Conservation (phyloP, 306 rosid species). For the Lithocarpus polystachyus region DNA sequence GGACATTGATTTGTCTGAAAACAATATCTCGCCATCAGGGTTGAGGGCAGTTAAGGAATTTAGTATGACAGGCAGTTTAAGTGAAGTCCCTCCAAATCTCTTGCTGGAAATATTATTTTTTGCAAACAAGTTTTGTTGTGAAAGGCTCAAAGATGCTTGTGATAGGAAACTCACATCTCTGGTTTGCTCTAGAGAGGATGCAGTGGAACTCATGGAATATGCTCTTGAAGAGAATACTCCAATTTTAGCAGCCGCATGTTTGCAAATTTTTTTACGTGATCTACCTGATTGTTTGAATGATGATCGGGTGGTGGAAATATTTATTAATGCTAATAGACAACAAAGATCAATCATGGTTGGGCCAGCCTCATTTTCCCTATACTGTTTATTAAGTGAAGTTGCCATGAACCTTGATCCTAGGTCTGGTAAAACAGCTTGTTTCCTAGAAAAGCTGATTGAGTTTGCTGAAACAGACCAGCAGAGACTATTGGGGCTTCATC, state of each 20-base stretch:
- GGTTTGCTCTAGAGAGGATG: slow-evolving; percentile 69
- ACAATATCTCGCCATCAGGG: slow-evolving; percentile 68
- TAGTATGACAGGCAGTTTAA: slow-evolving; percentile 53
- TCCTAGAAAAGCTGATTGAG: slow-evolving; percentile 62
- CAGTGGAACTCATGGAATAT: slow-evolving; percentile 74
- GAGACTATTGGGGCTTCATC: slow-evolving; percentile 66
- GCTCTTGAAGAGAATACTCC: slow-evolving; percentile 69
- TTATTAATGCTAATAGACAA: slow-evolving; percentile 55
- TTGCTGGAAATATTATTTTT: slow-evolving; percentile 76
- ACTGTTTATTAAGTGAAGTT: slow-evolving; percentile 82
- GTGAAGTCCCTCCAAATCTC: slow-evolving; percentile 57
- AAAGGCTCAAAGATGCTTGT: slow-evolving; percentile 71
- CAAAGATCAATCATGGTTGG: slow-evolving; percentile 71
- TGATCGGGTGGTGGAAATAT: slow-evolving; percentile 55
- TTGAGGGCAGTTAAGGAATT: slow-evolving; percentile 71
- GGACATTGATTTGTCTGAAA: slow-evolving; percentile 74
- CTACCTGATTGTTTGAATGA: slow-evolving; percentile 71
- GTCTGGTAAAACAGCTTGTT: slow-evolving; percentile 68
- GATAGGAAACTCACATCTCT: slow-evolving; percentile 75
- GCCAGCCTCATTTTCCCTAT: slow-evolving; percentile 65
- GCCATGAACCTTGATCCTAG: slow-evolving; percentile 59
- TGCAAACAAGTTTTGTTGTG: slow-evolving; percentile 81
- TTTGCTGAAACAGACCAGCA: slow-evolving; percentile 68
- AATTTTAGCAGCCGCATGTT: slow-evolving; percentile 74
- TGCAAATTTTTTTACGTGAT: slow-evolving; percentile 74